Evolutionary conservation across 2,329 filamentous ascomycete genomes (phyloP), one percentile per base, ranked within the genome.

Genomic region (Sordariomycetes sp.): DNA sequence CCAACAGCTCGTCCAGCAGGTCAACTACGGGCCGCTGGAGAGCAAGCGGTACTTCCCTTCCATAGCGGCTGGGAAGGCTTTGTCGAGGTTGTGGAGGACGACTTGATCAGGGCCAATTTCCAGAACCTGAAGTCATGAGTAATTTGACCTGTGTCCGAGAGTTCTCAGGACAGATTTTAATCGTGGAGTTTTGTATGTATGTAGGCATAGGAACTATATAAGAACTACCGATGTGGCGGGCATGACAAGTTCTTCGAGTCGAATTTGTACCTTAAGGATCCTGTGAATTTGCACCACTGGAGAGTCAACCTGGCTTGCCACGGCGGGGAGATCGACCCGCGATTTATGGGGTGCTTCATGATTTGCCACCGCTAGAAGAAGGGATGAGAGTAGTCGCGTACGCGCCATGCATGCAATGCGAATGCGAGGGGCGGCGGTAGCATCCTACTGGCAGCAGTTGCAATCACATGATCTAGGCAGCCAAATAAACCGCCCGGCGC

Each of bases 161-260:
- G 20, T 20, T 2, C 24, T 48, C 7, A 10, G 20, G 2, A 1
- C 13, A 17, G 39, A 17, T 13, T 2, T n/a, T 45, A n/a, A 45
- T 15, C 15, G 39, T 42, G 17, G 4, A 22, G 32, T 32, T 3
- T 32, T 2, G 52, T 22, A 76, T n/a, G n/a, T n/a, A n/a, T n/a
- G n/a, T n/a, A n/a, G n/a, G n/a, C n/a, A n/a, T n/a, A n/a, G n/a
- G n/a, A n/a, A n/a, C n/a, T 73, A 6, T 76, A 69, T 63, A 77
- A 76, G 64, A 78, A 77, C 61, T 77, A 68, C 66, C 73, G 67
- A 56, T 77, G 74, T 57, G 59, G 56, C 1, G 28, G 2, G 1
- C 73, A 77, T 60, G 68, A 76, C 59, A 73, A 68, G 60, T 77
- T 76, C 64, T 77, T 76, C 60, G 74, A 77, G 60, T 25, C 74